Base-by-base conservation (phyloP, 345 rosid species). In the Eucalyptus decipiens region DNA sequence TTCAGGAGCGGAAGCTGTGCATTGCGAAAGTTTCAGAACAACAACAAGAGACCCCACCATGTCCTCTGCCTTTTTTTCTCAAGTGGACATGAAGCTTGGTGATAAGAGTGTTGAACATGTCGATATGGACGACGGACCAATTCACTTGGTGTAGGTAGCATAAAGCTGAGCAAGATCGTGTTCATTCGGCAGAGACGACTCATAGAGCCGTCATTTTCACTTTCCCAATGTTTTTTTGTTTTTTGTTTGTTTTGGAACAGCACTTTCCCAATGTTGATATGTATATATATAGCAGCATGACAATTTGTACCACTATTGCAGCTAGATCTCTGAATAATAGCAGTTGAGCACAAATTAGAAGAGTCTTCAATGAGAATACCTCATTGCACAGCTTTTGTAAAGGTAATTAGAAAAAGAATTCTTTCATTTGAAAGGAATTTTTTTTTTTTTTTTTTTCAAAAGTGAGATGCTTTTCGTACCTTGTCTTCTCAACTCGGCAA, bases 31-130 rank as follows among this genome's bases (percentile, higher is more conserved):
- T 92, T 94, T 26, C 90, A 80, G 72, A 95, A 92, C 92, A 88
- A 30, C 88, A 89, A 51, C 93, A 91, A 52, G 93, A 91, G 40
- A 89, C 87, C 23, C n/a, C n/a, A n/a, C n/a, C n/a, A n/a, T n/a
- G n/a, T n/a, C n/a, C n/a, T n/a, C n/a, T n/a, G n/a, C n/a, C n/a
- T 97, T 97, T 91, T 96, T 97, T 90, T 94, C 96, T 26, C 98
- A 95, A 87, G 96, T 97, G 87, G 98, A 97, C 89, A 93, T 97
- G 98, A 95, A 91, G 90, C 89, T 97, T 97, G 48, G 98, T 96
- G 88, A 92, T 95, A 69, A 96, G 99, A 60, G 98, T 97, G 34
- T 91, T 97, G 88, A 95, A 24, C 80, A 96, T 94, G 99, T 93
- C 98, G 1, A 97, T 94, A 88, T 43, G 97, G 88, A 94, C 96